These are phyloP conservation scores for Yamadazyma siamensis DNA, from an alignment of 1,139 yeast genomes.

Conservation along the genomic window DNA sequence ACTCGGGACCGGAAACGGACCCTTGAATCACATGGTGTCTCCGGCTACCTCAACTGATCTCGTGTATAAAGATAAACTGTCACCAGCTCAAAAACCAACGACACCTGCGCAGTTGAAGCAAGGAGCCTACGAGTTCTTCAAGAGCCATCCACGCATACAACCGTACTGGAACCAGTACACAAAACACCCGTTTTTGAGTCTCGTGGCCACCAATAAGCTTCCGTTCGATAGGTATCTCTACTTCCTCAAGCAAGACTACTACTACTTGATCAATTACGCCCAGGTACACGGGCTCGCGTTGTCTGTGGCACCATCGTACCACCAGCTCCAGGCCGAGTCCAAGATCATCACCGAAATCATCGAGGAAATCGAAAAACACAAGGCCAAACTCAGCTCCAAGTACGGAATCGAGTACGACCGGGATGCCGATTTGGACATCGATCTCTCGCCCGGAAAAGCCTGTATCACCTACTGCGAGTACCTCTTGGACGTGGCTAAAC, in stretches of 20 bases:
- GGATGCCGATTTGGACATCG: constrained; percentile 36
- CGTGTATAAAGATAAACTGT: background rate
- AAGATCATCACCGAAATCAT: constrained; percentile 50
- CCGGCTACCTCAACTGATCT: constrained; percentile 1
- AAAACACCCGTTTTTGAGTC: constrained; percentile 58
- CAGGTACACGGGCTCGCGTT: constrained; percentile 66
- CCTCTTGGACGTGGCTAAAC: constrained; percentile 49
- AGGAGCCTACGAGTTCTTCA: constrained; percentile 53
- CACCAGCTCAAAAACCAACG: constrained; percentile 2
- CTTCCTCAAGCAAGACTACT: constrained; percentile 69
- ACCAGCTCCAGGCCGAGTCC: constrained; percentile 51
- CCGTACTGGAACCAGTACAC: constrained; percentile 58
- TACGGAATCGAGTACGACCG: constrained; percentile 46
- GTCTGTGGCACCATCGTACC: constrained; percentile 55
- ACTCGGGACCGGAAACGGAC: constrained; percentile 68
- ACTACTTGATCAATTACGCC: constrained; percentile 67
- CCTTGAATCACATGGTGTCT: constrained; percentile 55
- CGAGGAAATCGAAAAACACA: constrained; percentile 56
- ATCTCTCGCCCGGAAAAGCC: constrained; percentile 51
- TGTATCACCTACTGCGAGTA: constrained; percentile 61
- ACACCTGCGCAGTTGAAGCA: too few species aligned
- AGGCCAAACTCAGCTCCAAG: constrained; percentile 41
- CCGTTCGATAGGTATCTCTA: constrained; percentile 50
- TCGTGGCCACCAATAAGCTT: constrained; percentile 51
- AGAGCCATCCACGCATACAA: constrained; percentile 51